Evolutionary conservation across 192 early-diverging fungal genomes (phyloP).

Genomic region (Paraglomus occultum): DNA sequence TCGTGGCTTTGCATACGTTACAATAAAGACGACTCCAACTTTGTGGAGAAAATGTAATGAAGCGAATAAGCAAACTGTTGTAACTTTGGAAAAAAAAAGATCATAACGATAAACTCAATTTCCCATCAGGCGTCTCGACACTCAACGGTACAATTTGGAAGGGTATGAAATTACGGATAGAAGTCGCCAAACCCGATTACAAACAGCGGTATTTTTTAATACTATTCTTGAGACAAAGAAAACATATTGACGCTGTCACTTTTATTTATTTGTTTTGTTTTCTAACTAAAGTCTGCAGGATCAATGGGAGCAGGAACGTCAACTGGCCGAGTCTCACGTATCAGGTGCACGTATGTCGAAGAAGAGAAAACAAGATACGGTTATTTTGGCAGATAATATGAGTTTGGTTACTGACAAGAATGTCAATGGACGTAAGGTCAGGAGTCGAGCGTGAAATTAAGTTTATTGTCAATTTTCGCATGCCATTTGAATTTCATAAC

Average conservation of each 20-base stretch:
- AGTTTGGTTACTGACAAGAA: slow-evolving; percentile 67
- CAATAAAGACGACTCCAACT: slow-evolving; percentile 61
- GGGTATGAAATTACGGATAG: slow-evolving; percentile 69
- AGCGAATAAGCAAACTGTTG: not conserved
- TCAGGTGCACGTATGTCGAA: too few relatives aligned
- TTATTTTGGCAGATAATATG: slow-evolving; percentile 63
- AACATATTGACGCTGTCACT: not conserved
- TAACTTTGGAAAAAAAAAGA: too few relatives aligned
- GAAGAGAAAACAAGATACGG: slow-evolving; percentile 43
- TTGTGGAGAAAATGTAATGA: slow-evolving; percentile 64
- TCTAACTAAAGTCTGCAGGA: too few relatives aligned
- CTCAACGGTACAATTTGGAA: slow-evolving; percentile 86
- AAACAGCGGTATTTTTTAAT: slow-evolving; percentile 40
- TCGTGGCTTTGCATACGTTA: slow-evolving; percentile 76
- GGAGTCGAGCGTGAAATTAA: too few relatives aligned
- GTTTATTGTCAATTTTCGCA: not conserved
- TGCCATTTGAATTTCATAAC: not conserved
- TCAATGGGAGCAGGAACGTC: too few relatives aligned
- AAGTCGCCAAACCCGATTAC: slow-evolving; percentile 80
- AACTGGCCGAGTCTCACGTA: too few relatives aligned
- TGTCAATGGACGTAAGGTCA: slow-evolving; percentile 48
- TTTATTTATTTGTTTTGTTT: not conserved
- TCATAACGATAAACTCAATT: not conserved
- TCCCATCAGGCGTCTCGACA: slow-evolving; percentile 49
- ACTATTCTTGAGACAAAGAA: too few relatives aligned